Evolutionary conservation across 2,329 filamentous ascomycete genomes (phyloP), one percentile per base, ranked within the genome.

Genomic region (Fusarium palustre): DNA sequence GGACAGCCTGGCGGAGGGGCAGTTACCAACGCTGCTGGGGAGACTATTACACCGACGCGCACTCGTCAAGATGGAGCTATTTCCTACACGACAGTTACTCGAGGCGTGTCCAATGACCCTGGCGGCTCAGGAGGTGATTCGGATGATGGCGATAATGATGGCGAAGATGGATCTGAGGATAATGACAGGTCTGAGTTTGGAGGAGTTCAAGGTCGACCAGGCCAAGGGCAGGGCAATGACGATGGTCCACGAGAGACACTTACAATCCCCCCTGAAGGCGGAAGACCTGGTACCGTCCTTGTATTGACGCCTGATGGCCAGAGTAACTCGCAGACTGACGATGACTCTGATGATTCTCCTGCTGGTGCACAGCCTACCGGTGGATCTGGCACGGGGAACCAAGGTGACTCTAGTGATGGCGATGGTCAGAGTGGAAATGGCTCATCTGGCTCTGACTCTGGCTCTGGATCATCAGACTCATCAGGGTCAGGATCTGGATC

Each of bases 81-180:
- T 2, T 42, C 63, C 5, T 70, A 70, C 15, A 56, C 55, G 0
- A 70, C 67, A 10, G 53, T 70, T 5, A 70, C 68, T 3, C 43
- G 67, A 20, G 55, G 46, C 4, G 50, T 65, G 4, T 39, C 64
- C 0, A 12, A 39, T 1, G 13, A 41, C 0, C n/a, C 50, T 2
- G 46, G 42, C 18, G 56, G 33, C 8, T 47, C 48, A 9, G 55
- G 25, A 0, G 28, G 36, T 5, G 63, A 30, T 3, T 60, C 45
- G 1, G 30, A 15, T 7, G 41, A 24, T 18, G 55, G 46, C 6
- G 18, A 34, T 9, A 33, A 13, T 1, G 33, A 9, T 0, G 24
- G 30, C 0, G 16, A 39, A 24, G 25, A 55, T 25, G 61, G 36
- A 5, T 36, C 45, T 2, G 43, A 25, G 1, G 46, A 56, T 5